A percentile compares a stretch with the other conserved stretches of the same genome.
Conservation (phyloP, 345 rosid genomes). For the Viola odorata region DNA sequence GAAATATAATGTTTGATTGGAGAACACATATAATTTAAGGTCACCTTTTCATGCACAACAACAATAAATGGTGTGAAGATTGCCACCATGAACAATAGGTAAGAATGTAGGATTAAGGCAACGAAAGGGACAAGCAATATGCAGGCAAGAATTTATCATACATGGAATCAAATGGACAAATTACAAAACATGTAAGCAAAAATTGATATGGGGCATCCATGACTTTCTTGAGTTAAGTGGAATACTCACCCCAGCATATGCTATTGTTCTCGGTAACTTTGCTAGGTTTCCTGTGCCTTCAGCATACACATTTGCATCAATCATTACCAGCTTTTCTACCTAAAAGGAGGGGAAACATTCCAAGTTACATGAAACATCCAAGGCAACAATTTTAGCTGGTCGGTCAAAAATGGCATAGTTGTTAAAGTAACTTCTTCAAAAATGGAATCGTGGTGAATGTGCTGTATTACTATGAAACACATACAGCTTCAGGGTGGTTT, state of each 20-base stretch:
- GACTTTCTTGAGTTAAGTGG: conserved; percentile 6
- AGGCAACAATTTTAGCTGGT: background rate
- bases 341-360: conserved; percentile 13
- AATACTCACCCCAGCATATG: conserved; percentile 77
- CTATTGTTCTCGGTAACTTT: conserved; percentile 59
- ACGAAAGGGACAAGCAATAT: too few relatives aligned
- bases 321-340: conserved; percentile 75
- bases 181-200: background rate
- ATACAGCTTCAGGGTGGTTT: conserved; percentile 82
- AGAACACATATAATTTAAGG: too few relatives aligned
- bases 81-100: too few relatives aligned
- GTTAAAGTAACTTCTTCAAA: conserved; percentile 3
- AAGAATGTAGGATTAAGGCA: too few relatives aligned
- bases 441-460: conserved; percentile 1
- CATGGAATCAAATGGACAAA: background rate
- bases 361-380: background rate
- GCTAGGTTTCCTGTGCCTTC: conserved; percentile 87
- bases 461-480: conserved; percentile 14
- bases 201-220: background rate
- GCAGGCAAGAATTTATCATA: background rate
- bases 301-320: conserved; percentile 86
- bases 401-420: background rate
- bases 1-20: background rate
- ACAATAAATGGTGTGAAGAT: too few relatives aligned
- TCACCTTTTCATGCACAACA: too few relatives aligned